phyloP scores from a whole-genome alignment of 306 rosid species.

The Rosa persica region DNA sequence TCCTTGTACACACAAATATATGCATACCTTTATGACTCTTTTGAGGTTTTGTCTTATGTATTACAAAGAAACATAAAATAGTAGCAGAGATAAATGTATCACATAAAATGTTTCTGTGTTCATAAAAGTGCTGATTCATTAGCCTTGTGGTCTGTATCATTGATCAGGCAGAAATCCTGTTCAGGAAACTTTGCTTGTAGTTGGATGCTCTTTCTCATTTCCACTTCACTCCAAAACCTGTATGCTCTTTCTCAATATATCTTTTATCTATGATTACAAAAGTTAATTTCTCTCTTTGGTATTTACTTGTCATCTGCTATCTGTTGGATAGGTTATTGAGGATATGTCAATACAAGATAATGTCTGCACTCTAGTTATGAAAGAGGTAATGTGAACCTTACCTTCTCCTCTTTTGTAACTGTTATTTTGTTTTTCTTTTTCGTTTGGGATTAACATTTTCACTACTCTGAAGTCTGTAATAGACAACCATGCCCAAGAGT shows the following conservation, averaged over 20 bases:
- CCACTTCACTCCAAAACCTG: slow-evolving; percentile 93
- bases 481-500: slow-evolving; percentile 17
- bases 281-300: background rate
- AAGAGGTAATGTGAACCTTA: slow-evolving; percentile 67
- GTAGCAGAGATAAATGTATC: too few relatives aligned
- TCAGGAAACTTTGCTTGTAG: slow-evolving; percentile 71
- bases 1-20: slow-evolving; percentile 12
- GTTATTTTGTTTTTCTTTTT: background rate
- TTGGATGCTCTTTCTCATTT: slow-evolving; percentile 96
- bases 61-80: background rate
- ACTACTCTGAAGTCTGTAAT: background rate
- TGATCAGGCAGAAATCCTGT: slow-evolving; percentile 74
- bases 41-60: background rate
- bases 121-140: slow-evolving; percentile 17
- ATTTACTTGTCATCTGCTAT: slow-evolving; percentile 19
- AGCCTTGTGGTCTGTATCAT: slow-evolving; percentile 23
- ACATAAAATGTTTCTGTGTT: background rate
- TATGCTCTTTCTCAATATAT: slow-evolving; percentile 33
- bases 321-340: slow-evolving; percentile 69
- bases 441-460: background rate
- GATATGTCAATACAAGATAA: slow-evolving; percentile 74
- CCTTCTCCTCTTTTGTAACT: background rate
- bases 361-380: slow-evolving; percentile 96
- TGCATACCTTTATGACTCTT: background rate
- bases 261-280: background rate